These are phyloP conservation scores for Alnus glutinosa DNA, from an alignment of 306 rosid species.

Conservation along the genomic window DNA sequence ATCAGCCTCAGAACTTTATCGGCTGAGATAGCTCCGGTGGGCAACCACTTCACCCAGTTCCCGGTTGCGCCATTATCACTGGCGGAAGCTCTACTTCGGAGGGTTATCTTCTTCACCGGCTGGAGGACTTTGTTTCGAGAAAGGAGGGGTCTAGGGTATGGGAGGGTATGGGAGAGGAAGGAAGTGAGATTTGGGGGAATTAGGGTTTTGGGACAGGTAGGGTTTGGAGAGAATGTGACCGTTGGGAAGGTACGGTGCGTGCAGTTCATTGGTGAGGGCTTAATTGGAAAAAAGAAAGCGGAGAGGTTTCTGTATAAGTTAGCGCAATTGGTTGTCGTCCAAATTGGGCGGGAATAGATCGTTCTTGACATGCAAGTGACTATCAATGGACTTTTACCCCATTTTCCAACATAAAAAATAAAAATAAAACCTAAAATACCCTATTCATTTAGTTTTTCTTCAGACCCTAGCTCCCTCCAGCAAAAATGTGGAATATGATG, in stretches of 20 bases:
- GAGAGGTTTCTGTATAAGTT: not conserved
- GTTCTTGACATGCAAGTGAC: too few species aligned
- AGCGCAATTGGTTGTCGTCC: not conserved
- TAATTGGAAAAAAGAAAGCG: not conserved
- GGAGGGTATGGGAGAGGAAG: not conserved
- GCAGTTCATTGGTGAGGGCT: constrained; percentile 52
- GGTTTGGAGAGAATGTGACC: constrained; percentile 28
- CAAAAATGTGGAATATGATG: too few species aligned
- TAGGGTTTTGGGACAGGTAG: constrained; percentile 16
- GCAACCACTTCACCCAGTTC: constrained; percentile 70
- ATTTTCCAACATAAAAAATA: too few species aligned
- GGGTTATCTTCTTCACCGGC: constrained; percentile 20
- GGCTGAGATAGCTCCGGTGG: constrained; percentile 65
- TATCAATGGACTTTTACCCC: too few species aligned
- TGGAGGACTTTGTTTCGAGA: constrained; percentile 24
- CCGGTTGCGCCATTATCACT: constrained; percentile 32
- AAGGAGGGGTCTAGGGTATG: constrained; percentile 10
- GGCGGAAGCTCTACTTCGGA: constrained; percentile 56
- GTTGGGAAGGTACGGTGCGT: constrained; percentile 40
- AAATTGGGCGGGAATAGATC: constrained; percentile 26
- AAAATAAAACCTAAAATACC: too few species aligned
- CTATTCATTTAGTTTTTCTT: too few species aligned
- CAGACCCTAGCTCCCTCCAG: too few species aligned
- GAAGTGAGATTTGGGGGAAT: constrained; percentile 35
- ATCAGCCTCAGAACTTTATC: constrained; percentile 74